phyloP scores from a whole-genome alignment of 2,329 filamentous ascomycete species.

The Mollisiaceae sp. region DNA sequence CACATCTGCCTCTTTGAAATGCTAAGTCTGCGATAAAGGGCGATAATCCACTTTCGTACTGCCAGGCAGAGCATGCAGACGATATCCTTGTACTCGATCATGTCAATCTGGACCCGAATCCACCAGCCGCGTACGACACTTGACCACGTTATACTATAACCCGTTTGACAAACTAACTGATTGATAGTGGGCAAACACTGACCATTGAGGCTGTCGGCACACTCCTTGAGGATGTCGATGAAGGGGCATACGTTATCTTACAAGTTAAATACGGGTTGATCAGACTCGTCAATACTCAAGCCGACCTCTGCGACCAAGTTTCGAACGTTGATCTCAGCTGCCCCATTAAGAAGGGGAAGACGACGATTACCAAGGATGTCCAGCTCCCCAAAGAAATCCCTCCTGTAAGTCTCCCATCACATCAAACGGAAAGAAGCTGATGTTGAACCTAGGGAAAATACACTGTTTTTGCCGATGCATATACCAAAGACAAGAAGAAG shows the following conservation, averaged over 20 bases:
- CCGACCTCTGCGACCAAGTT: conserved; percentile 88
- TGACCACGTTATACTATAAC: not conserved
- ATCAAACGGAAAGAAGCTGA: conserved; percentile 4
- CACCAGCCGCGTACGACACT: conserved; percentile 78
- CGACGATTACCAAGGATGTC: conserved; percentile 79
- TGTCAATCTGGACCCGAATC: conserved; percentile 85
- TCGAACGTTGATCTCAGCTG: conserved; percentile 87
- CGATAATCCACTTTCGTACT: conserved; percentile 84
- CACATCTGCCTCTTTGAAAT: not conserved
- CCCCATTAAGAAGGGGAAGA: conserved; percentile 80
- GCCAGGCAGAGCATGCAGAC: conserved; percentile 64
- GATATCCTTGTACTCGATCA: conserved; percentile 78
- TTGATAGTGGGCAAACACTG: conserved; percentile 73
- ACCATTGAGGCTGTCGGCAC: conserved; percentile 78
- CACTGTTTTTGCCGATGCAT: conserved; percentile 85
- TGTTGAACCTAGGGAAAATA: conserved; percentile 75
- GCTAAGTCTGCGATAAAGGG: conserved; percentile 43
- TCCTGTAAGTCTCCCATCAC: conserved; percentile 67
- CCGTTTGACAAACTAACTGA: conserved; percentile 32
- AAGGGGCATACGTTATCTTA: conserved; percentile 82
- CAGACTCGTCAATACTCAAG: conserved; percentile 78
- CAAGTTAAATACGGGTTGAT: conserved; percentile 95
- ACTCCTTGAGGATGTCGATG: conserved; percentile 72
- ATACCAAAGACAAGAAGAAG: conserved; percentile 70
- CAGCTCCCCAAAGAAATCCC: conserved; percentile 87